Conservation (phyloP, 179 eudicot species). For the Drosera spatulata region DNA sequence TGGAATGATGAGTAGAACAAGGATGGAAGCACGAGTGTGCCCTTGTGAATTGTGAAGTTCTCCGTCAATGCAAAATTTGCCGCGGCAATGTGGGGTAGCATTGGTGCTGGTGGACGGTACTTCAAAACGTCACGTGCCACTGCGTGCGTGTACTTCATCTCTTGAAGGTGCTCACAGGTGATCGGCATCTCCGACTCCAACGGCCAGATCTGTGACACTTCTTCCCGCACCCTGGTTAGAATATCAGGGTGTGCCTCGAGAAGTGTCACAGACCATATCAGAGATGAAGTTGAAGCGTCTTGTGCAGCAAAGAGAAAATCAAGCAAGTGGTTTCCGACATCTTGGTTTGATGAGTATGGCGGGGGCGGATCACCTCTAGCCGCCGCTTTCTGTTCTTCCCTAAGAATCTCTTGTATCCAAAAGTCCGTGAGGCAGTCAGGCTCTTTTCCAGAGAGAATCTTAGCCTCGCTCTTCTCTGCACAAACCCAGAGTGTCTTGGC, state of each 20-base stretch:
- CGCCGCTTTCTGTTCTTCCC: constrained; percentile 26
- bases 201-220: constrained; percentile 41
- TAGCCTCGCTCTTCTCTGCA: constrained; percentile 35
- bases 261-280: constrained; percentile 69
- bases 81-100: constrained; percentile 68
- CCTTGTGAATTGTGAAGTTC: constrained; percentile 49
- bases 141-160: too few species aligned
- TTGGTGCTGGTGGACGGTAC: constrained; percentile 61
- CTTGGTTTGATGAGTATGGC: constrained; percentile 22
- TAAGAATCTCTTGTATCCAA: constrained; percentile 58
- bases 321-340: constrained; percentile 54
- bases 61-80: constrained; percentile 47
- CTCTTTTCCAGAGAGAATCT: constrained; percentile 30
- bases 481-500: constrained; percentile 34
- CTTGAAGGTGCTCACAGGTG: constrained; percentile 29
- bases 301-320: constrained; percentile 83
- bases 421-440: constrained; percentile 62
- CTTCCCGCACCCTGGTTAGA: constrained; percentile 35
- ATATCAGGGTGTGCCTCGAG: constrained; percentile 62
- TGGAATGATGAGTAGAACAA: constrained; percentile 42
- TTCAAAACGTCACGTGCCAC: constrained; percentile 56
- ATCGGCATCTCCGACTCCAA: constrained; percentile 25
- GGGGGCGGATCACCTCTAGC: constrained; percentile 12
- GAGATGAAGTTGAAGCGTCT: constrained; percentile 80
- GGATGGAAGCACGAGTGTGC: constrained; percentile 72